phyloP scores from a whole-genome alignment of 805 yeast genomes.

The Cyberlindnera mycetangii region DNA sequence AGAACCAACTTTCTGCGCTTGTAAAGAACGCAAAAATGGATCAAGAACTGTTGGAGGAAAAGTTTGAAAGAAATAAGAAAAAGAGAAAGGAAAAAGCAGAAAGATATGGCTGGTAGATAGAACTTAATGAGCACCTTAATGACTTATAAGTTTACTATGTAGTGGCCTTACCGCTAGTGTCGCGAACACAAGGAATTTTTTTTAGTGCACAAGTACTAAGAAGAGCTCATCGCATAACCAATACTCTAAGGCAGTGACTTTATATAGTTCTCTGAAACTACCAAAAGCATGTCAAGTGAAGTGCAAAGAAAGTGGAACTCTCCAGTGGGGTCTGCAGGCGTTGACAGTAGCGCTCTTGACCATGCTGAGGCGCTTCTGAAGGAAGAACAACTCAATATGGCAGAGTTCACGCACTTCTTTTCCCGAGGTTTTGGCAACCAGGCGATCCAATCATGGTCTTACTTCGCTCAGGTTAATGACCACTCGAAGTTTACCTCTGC shows the following conservation, averaged over 20 bases:
- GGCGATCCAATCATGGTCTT: constrained; percentile 45
- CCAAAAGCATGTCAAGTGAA: constrained; percentile 3
- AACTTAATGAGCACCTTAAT: not conserved
- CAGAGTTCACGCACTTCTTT: constrained; percentile 31
- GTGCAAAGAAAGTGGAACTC: constrained; percentile 16
- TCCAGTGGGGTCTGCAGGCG: constrained; percentile 8
- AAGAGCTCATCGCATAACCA: not conserved
- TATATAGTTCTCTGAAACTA: not conserved
- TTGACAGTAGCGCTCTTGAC: constrained; percentile 21
- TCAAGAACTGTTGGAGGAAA: constrained; percentile 24
- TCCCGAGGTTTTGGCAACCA: constrained; percentile 35
- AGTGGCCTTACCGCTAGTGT: constrained; percentile 4
- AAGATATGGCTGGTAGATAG: constrained; percentile 25
- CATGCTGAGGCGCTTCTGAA: constrained; percentile 16
- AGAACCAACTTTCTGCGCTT: constrained; percentile 27
- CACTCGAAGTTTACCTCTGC: constrained; percentile 46
- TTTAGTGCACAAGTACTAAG: not conserved
- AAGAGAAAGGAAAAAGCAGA: constrained; percentile 22
- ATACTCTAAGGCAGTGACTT: not conserved
- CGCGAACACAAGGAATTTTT: constrained; percentile 2
- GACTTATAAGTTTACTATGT: not conserved
- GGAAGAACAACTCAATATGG: constrained; percentile 11
- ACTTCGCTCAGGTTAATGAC: constrained; percentile 45
- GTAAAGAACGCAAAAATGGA: constrained; percentile 28
- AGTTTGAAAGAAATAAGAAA: constrained; percentile 24